Percentiles rank a stretch among this genome's conserved stretches.
phyloP scores from a whole-genome alignment of 2,329 filamentous ascomycete genomes.

The Fusarium newnesense region DNA sequence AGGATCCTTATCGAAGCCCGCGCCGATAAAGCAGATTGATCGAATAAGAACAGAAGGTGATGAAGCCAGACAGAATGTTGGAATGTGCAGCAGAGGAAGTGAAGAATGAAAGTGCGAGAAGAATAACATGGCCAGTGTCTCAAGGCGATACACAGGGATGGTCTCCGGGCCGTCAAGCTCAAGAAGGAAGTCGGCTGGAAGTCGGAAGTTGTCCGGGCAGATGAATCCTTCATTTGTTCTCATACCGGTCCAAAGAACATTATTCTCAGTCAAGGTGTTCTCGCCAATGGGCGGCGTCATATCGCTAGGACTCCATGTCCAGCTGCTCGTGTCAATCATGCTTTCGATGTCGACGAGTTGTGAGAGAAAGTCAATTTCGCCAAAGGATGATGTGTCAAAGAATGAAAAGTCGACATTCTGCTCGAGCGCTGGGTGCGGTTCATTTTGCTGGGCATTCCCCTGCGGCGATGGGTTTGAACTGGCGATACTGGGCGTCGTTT shows the following conservation, averaged over 20 bases:
- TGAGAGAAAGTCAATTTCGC: background rate
- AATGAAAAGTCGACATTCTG: background rate
- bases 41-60: background rate
- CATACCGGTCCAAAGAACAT: fast-evolving
- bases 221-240: background rate
- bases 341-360: background rate
- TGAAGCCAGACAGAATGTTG: background rate
- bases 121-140: background rate
- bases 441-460: fast-evolving
- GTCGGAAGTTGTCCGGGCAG: background rate
- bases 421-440: background rate
- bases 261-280: background rate
- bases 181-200: background rate
- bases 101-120: background rate
- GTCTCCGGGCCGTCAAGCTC: background rate
- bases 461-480: background rate
- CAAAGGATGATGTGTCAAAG: background rate
- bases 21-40: background rate
- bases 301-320: background rate
- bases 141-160: background rate
- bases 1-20: background rate
- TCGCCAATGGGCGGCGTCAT: background rate
- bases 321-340: background rate
- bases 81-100: background rate
- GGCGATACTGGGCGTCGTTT: background rate